Percentiles rank a stretch among this genome's conserved stretches.
phyloP scores from a whole-genome alignment of 1,284 basidiomycete species.

The Cutaneotrichosporon dermatis region DNA sequence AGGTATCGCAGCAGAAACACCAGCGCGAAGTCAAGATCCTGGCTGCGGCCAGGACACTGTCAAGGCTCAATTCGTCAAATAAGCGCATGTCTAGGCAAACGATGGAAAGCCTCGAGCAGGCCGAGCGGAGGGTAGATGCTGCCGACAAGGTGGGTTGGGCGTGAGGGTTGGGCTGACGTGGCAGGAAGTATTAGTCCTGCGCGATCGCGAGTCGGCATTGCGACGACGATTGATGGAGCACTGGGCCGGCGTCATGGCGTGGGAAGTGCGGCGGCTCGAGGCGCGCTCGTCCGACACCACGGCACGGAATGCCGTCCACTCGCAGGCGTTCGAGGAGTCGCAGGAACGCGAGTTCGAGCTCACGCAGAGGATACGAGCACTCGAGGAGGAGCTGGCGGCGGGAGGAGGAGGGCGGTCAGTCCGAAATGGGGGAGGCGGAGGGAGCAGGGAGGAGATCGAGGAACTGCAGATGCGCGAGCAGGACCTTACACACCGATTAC shows the following conservation, averaged over 20 bases:
- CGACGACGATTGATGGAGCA: slow-evolving; percentile 48
- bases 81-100: slow-evolving; percentile 50
- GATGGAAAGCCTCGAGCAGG: slow-evolving; percentile 45
- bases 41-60: slow-evolving; percentile 47
- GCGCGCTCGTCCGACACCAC: slow-evolving; percentile 1
- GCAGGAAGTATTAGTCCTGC: slow-evolving; percentile 46
- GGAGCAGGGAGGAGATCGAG: not conserved
- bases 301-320: not conserved
- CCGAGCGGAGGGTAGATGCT: slow-evolving; percentile 45
- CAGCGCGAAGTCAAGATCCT: slow-evolving; percentile 50
- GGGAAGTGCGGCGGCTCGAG: slow-evolving; percentile 48
- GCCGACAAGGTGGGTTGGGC: slow-evolving; percentile 45
- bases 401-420: not conserved
- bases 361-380: not conserved
- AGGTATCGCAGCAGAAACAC: slow-evolving; percentile 40
- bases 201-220: slow-evolving; percentile 41
- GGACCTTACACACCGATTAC: not conserved
- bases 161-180: slow-evolving; percentile 3
- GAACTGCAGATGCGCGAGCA: not conserved
- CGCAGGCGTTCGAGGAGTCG: not conserved
- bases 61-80: slow-evolving; percentile 47
- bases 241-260: slow-evolving; percentile 49
- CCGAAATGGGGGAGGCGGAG: not conserved
- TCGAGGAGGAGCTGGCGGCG: not conserved
- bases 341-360: slow-evolving; percentile 1